phyloP scores from a whole-genome alignment of 345 rosid species.

The Arabidopsis arenosa region DNA sequence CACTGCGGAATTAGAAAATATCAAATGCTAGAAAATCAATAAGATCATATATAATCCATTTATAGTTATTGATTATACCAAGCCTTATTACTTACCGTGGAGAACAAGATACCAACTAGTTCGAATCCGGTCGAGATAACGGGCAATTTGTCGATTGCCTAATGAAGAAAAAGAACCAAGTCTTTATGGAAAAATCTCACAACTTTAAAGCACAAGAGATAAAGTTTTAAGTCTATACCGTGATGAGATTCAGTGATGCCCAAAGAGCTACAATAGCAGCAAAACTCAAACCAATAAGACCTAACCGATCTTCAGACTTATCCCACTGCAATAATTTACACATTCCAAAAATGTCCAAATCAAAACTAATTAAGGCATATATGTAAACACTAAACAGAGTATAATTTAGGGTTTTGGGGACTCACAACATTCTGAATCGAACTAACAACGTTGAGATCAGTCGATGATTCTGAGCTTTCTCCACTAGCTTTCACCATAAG shows the following conservation, averaged over 20 bases:
- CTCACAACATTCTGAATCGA: conserved; percentile 76
- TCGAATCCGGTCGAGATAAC: conserved; percentile 70
- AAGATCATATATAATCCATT: too few species aligned
- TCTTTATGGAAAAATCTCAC: conserved; percentile 7
- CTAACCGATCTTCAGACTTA: conserved; percentile 78
- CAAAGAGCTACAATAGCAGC: conserved; percentile 72
- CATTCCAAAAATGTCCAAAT: conserved; percentile 4
- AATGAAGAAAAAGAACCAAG: conserved; percentile 26
- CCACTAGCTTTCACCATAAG: conserved; percentile 62
- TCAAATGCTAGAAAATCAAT: neutral
- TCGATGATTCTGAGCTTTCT: conserved; percentile 66
- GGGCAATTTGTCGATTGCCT: conserved; percentile 86
- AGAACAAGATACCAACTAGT: conserved; percentile 76
- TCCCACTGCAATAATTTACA: conserved; percentile 62
- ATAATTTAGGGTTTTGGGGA: conserved; percentile 6
- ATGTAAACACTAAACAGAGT: neutral
- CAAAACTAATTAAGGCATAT: neutral
- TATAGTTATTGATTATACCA: too few species aligned
- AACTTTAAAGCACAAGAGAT: neutral
- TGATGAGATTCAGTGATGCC: conserved; percentile 70
- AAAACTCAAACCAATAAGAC: conserved; percentile 77
- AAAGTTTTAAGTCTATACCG: conserved; percentile 49
- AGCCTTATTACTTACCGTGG: conserved; percentile 46
- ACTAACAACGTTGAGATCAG: conserved; percentile 60
- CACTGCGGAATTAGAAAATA: conserved; percentile 58